A percentile compares a stretch with the other conserved stretches of the same genome.
Conservation (phyloP, 225 moss, liverwort and hornwort species). For the Lunularia cruciata region DNA sequence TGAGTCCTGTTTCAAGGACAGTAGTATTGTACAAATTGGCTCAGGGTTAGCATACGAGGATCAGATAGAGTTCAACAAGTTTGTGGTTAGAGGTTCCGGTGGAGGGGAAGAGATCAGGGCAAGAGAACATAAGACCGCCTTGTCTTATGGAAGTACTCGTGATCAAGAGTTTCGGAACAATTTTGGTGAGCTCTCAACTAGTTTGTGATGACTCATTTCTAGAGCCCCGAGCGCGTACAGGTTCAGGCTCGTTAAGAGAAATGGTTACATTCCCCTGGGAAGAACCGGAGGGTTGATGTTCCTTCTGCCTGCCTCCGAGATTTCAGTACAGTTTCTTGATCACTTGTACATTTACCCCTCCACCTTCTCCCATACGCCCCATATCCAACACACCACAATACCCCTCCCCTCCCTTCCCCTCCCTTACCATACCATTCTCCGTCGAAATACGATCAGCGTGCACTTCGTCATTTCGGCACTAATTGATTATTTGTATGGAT, state of each 20-base stretch:
- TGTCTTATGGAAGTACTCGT: slow-evolving; percentile 29
- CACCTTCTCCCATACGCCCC: not conserved
- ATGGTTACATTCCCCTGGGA: slow-evolving; percentile 1
- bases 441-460: not conserved
- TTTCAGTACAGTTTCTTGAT: no score
- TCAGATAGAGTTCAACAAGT: slow-evolving; percentile 55
- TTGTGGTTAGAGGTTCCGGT: slow-evolving; percentile 47
- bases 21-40: slow-evolving; percentile 37
- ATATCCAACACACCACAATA: not conserved
- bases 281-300: slow-evolving; percentile 3
- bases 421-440: not conserved
- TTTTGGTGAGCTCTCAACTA: slow-evolving; percentile 45
- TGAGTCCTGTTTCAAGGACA: slow-evolving; percentile 28
- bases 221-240: slow-evolving; percentile 12
- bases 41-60: slow-evolving; percentile 40
- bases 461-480: not conserved
- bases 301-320: no score
- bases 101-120: slow-evolving; percentile 42
- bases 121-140: slow-evolving; percentile 34
- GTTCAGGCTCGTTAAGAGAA: not conserved
- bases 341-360: no score
- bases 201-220: slow-evolving; percentile 24
- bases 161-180: slow-evolving; percentile 31
- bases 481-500: not conserved
- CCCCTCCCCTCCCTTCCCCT: not conserved